Evolutionary conservation across 1,139 yeast species (phyloP), one percentile per base, ranked within the genome.

Genomic region (Pichia norvegensis): DNA sequence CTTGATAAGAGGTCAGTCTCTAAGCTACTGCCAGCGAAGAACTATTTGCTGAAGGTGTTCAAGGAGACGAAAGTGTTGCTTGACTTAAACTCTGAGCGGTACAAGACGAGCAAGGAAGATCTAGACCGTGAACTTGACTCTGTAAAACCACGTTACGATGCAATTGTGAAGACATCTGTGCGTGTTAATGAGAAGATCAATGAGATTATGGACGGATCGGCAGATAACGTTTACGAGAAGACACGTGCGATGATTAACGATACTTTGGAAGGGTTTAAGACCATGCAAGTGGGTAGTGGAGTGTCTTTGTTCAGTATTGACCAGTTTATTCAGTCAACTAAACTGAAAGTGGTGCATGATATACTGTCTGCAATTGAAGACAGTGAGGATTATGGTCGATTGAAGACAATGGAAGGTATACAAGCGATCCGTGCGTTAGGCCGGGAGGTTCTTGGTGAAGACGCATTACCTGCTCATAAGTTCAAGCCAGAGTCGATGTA

Each of bases 11-110:
- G 98, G 56, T 81, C 97, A 0, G 66, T 85, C 17, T 88, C 97
- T 0, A 94, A 94, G 63, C 69, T 94, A 22, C 75, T 87, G 38
- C 99, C 99, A 0, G 97, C 97, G 0, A 88, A 90, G 61, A 88
- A 83, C 21, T 94, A 85, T 57, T 67, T 92, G 33, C 53, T 72
- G 22, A 90, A 90, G 57, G 63, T 90, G 19, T 72, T 85, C 42
- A 64, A 65, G 17, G 99, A 94, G 60, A 62, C 90, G 42, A 71
- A 70, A 47, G 65, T 68, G 1, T 69, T 92, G 20, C 75, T 95
- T 0, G 65, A 69, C 13, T 67, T 78, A 27, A 92, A 92, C 58
- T 73, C 78, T 45, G 66, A 70, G 25, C 70, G 77, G n/a, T 79
- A 79, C 53, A 53, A 64, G 8, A 8, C 19, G 8, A 49, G 22